Base-by-base conservation (phyloP, 495 filamentous ascomycete genomes). In the Penicillium flavigenum region DNA sequence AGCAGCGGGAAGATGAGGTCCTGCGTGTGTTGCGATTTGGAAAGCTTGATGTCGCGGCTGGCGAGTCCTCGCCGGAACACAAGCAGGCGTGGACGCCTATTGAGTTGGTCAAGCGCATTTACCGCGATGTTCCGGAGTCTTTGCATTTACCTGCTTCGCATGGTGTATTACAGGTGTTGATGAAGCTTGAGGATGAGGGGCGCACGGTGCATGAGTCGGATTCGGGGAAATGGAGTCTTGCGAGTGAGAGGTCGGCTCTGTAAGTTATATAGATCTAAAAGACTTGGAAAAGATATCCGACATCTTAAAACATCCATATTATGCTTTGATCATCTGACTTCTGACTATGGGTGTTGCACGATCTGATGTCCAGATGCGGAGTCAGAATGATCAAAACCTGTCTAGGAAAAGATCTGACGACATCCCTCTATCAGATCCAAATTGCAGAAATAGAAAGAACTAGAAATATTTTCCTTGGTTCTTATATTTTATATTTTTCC, bases 61-160 rank as follows among this genome's bases (percentile, higher is more conserved):
- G 67, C 6, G 73, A 79, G 46, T 58, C 54, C n/a, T 62, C 67
- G n/a, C 66, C 66, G 11, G 72, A 71, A 46, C 65, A 59, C 27
- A 65, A 51, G 59, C 38, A 39, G 27, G 67, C 61, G 0, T 91
- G 86, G 86, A 87, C 84, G 20, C 74, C 84, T 8, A 86, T 92
- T 77, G 88, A 91, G 64, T 76, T 98, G 43, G 95, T 98, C 26
- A 88, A 89, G 72, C 72, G 85, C 24, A 88, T 98, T 20, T 98
- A 98, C 65, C 77, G 78, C 43, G 87, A 89, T 70, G 83, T 95
- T 7, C 84, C 88, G 5, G 86, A 88, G 68, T 84, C 77, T 60
- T 76, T 98, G 61, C 88, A 91, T 71, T 60, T 78, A 29, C 84
- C 93, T 16, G 91, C 90, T 4, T 85, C 84, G 45, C 73, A 77